A percentile compares a stretch with the other conserved stretches of the same genome.
Conservation (phyloP, 305 asterid species). For the Andrographis paniculata region DNA sequence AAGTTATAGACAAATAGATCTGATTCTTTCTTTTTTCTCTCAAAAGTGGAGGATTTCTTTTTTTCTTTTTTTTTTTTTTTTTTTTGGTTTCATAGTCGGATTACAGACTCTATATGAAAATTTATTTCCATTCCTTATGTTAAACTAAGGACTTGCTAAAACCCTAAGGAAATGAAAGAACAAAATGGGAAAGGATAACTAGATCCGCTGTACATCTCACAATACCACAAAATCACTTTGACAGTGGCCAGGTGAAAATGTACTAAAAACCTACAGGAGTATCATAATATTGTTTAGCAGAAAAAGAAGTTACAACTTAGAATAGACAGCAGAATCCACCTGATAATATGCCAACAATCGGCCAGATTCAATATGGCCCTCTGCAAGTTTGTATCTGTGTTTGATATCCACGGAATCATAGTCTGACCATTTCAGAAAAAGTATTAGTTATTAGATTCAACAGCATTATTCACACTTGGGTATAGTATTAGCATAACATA, state of each 20-base stretch:
- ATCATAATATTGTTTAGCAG: constrained; percentile 3
- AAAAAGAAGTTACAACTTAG: constrained; percentile 15
- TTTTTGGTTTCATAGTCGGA: too few relatives aligned
- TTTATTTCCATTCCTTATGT: constrained; percentile 12
- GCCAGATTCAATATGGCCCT: constrained; percentile 94
- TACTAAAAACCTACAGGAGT: neutral
- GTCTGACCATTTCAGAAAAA: constrained; percentile 30
- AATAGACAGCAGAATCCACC: constrained; percentile 34
- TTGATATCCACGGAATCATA: constrained; percentile 44
- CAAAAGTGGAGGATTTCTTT: too few relatives aligned
- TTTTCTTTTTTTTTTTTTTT: too few relatives aligned
- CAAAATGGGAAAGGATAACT: neutral
- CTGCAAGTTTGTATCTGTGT: constrained; percentile 63
- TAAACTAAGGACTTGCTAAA: constrained; percentile 4
- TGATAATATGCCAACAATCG: constrained; percentile 77
- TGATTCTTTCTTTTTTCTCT: too few relatives aligned
- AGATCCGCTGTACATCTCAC: neutral
- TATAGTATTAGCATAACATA: constrained; percentile 10
- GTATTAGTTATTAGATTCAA: constrained; percentile 18
- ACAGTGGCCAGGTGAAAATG: neutral
- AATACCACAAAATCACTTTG: neutral
- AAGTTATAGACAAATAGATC: too few relatives aligned
- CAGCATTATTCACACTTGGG: constrained; percentile 12
- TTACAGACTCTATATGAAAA: too few relatives aligned
- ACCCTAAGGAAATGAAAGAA: neutral